Evolutionary conservation across 1,139 yeast species (phyloP).

Genomic region (Pichia inconspicua): DNA sequence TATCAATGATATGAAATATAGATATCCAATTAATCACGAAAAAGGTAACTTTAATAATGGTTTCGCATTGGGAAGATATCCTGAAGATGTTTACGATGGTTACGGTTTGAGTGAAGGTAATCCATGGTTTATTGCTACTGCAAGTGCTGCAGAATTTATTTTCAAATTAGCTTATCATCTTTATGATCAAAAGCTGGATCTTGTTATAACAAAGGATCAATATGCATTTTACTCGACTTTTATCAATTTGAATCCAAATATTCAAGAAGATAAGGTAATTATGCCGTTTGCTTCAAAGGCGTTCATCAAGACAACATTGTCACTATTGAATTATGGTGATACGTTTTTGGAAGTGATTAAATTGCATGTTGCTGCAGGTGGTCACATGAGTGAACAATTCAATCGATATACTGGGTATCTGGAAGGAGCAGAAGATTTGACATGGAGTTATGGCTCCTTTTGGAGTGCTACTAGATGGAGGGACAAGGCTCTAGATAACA

Average conservation of each 20-base stretch:
- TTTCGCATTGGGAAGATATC: slow-evolving; percentile 83
- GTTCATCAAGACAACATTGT: slow-evolving; percentile 38
- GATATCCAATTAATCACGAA: slow-evolving; percentile 68
- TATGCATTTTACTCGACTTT: slow-evolving; percentile 18
- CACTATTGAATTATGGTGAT: slow-evolving; percentile 58
- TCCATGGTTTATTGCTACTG: slow-evolving; percentile 91
- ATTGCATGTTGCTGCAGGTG: slow-evolving; percentile 65
- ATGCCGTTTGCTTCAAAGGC: slow-evolving; percentile 41
- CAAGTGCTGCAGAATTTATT: slow-evolving; percentile 63
- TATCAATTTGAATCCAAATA: slow-evolving; percentile 14
- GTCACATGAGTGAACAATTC: slow-evolving; percentile 84
- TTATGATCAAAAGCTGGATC: slow-evolving; percentile 28
- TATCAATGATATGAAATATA: slow-evolving; percentile 56
- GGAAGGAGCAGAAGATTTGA: slow-evolving; percentile 81
- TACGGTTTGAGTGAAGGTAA: slow-evolving; percentile 68
- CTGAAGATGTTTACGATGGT: slow-evolving; percentile 90
- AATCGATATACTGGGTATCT: slow-evolving; percentile 66
- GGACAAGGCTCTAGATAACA: slow-evolving; percentile 27
- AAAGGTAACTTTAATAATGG: slow-evolving; percentile 41
- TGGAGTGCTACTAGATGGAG: slow-evolving; percentile 69
- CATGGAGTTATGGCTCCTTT: slow-evolving; percentile 87
- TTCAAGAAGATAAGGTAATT: slow-evolving; percentile 18
- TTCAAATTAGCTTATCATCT: slow-evolving; percentile 33
- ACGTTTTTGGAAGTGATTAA: slow-evolving; percentile 66
- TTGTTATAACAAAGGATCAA: slow-evolving; percentile 27